A percentile compares a stretch with the other conserved stretches of the same genome.
Evolutionary conservation across 169 alveolate species (phyloP).

Genomic region (Perkinsus olseni): DNA sequence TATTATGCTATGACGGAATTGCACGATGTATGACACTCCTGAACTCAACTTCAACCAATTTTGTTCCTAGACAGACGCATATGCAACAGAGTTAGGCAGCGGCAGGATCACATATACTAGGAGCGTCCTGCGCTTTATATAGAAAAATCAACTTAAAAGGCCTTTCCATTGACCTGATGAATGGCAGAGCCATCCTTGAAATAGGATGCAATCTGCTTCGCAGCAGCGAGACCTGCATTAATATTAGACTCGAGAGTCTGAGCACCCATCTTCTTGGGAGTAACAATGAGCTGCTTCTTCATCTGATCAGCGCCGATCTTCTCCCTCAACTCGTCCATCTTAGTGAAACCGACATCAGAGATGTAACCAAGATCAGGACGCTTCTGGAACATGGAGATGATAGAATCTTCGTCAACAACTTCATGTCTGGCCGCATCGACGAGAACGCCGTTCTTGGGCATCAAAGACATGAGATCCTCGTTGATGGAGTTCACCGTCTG

Average conservation of each 20-base stretch:
- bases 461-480: constrained; percentile 22
- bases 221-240: constrained; percentile 16
- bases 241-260: constrained; percentile 26
- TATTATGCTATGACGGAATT: too few species aligned
- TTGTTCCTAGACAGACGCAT: background rate
- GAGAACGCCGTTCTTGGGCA: constrained; percentile 32
- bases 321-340: constrained; percentile 15
- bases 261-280: constrained; percentile 34
- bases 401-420: constrained; percentile 27
- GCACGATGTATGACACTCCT: too few species aligned
- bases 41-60: background rate
- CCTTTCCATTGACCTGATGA: background rate
- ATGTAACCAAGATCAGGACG: too few species aligned
- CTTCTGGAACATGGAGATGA: constrained; percentile 6
- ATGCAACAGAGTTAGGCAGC: background rate
- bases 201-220: constrained; percentile 20
- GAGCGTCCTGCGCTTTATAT: background rate
- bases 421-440: constrained; percentile 29
- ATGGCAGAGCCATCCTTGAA: constrained; percentile 21
- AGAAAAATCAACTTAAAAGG: background rate
- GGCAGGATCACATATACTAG: background rate
- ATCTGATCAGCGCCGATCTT: background rate
- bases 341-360: constrained; percentile 16
- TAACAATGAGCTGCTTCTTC: background rate
- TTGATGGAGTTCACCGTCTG: constrained; percentile 28